Percentiles rank a stretch among this genome's conserved stretches.
phyloP scores from a whole-genome alignment of 177 flowering plant species.

The Vitis hybrid region DNA sequence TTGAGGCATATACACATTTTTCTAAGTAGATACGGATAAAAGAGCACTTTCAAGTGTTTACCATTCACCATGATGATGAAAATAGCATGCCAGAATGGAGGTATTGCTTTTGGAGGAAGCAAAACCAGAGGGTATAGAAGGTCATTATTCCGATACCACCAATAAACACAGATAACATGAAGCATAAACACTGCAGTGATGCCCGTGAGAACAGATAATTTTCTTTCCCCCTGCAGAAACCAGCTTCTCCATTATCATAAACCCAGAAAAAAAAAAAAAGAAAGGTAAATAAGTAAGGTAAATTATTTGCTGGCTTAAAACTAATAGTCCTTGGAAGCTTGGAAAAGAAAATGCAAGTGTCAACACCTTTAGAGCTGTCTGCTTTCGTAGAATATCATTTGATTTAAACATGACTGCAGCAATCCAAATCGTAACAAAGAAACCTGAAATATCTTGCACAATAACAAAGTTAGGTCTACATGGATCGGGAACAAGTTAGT shows the following conservation, averaged over 20 bases:
- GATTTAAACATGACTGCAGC: constrained; percentile 85
- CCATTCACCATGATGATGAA: constrained; percentile 85
- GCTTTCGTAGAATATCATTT: constrained; percentile 71
- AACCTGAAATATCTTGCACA: constrained; percentile 44
- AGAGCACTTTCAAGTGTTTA: constrained; percentile 11
- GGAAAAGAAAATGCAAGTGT: neutral
- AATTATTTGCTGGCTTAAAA: neutral
- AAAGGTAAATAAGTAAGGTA: neutral
- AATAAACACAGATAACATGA: constrained; percentile 66
- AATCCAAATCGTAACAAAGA: constrained; percentile 74
- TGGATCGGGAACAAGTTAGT: neutral
- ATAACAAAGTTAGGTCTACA: neutral
- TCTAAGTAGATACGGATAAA: neutral
- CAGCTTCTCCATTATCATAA: neutral
- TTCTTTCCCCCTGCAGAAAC: constrained; percentile 75
- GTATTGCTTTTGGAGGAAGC: constrained; percentile 79
- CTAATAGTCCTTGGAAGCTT: no score
- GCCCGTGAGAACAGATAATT: constrained; percentile 45
- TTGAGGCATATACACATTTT: neutral
- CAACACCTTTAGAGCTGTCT: constrained; percentile 79
- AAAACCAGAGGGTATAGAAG: constrained; percentile 64
- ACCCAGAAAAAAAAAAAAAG: neutral
- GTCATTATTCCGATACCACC: constrained; percentile 80
- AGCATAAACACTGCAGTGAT: constrained; percentile 38
- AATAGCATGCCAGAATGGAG: constrained; percentile 92